Evolutionary conservation across 2,329 filamentous ascomycete species (phyloP), one percentile per base, ranked within the genome.

Genomic region (Fusarium oligoseptatum): DNA sequence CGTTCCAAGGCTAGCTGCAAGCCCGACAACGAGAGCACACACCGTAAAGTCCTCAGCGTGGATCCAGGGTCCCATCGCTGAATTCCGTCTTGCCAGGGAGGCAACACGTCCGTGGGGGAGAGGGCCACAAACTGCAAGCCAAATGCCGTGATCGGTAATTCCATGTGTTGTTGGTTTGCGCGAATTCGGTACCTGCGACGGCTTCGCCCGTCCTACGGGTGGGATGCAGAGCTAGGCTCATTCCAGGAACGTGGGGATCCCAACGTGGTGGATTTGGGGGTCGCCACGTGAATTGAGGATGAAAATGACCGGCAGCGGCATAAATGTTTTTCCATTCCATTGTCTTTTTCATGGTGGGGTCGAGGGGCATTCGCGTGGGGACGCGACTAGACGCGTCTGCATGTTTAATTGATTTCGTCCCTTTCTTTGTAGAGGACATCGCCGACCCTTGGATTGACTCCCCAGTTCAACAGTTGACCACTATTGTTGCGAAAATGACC

Each of bases 401-500:
- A 29, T 39, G 68, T 70, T 74, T 73, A 75, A 75, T 75, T 75
- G 72, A 73, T 67, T 75, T 17, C 41, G 60, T 60, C 27, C 32
- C 15, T 24, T 17, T 20, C 10, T n/a, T n/a, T 22, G 41, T 22
- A 12, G 41, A 29, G 43, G 27, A 34, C 41, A 45, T 61, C 36
- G 14, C 11, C 62, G 32, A 48, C 52, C 34, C 32, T 22, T 39
- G 24, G 17, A 15, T 56, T 56, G 17, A 7, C 22, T 52, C 48
- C 48, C 43, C 34, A n/a, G 43, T 32, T 50, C 55, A 68, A 39
- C 20, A 11, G 39, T 57, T 24, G 20, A 63, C 22, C 60, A 43
- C 15, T 7, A 41, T 41, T 36, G 9, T 20, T 37, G 15, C 17
- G 58, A 72, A 55, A 17, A 79, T 79, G 77, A 78, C 73, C 17